Evolutionary conservation across 2,329 filamentous ascomycete genomes (phyloP).

Genomic region (Botrytis tulipae): DNA sequence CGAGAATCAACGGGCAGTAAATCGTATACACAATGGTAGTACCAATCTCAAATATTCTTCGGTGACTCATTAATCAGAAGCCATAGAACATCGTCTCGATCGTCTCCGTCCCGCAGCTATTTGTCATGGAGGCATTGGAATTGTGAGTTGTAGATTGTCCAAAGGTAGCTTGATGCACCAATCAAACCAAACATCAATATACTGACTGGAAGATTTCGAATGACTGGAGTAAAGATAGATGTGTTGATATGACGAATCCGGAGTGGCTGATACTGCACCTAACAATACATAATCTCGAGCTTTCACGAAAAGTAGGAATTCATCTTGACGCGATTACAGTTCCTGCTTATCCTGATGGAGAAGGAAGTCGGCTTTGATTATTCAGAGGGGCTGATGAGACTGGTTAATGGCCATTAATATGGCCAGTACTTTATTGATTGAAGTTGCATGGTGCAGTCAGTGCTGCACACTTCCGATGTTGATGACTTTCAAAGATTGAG

Average conservation of each 20-base stretch:
- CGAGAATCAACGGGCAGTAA: background rate
- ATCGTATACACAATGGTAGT: background rate
- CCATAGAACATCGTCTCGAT: background rate
- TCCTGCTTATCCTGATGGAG: background rate
- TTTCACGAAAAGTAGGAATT: background rate
- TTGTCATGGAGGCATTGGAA: background rate
- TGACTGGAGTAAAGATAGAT: background rate
- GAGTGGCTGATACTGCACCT: background rate
- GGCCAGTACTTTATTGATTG: too few relatives aligned
- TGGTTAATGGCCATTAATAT: too few relatives aligned
- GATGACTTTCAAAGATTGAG: too few relatives aligned
- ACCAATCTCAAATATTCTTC: background rate
- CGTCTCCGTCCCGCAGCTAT: background rate
- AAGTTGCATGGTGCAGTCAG: too few relatives aligned
- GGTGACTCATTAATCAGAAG: background rate
- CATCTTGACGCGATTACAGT: background rate
- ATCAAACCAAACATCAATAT: too few relatives aligned
- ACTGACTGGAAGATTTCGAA: background rate
- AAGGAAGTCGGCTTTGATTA: too few relatives aligned
- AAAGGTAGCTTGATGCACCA: too few relatives aligned
- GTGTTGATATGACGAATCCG: background rate
- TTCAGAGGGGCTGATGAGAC: too few relatives aligned
- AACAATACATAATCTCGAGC: background rate
- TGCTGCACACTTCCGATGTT: too few relatives aligned
- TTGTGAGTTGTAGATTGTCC: background rate